Evolutionary conservation across 2,329 filamentous ascomycete species (phyloP).

Genomic region (Plectosphaerella plurivora): DNA sequence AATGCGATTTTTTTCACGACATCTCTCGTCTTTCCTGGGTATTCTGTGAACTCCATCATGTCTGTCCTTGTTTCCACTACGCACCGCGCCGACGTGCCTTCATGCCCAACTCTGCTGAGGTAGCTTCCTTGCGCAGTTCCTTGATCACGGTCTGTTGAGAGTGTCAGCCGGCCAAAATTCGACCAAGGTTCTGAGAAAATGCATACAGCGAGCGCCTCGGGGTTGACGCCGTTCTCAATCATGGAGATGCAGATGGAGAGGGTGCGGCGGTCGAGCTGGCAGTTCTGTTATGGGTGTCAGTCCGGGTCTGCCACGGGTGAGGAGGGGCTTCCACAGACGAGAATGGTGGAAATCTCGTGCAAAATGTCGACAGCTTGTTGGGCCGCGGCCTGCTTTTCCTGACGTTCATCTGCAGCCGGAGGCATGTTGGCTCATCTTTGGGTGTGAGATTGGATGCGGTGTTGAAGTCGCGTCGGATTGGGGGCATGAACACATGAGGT

Average conservation of each 20-base stretch:
- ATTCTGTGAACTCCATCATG: too few species aligned
- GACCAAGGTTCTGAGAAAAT: not conserved
- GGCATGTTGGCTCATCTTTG: conserved; percentile 20
- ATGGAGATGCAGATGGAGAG: conserved; percentile 93
- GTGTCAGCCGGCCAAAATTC: not conserved
- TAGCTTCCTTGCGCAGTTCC: conserved; percentile 53
- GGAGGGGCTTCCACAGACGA: conserved; percentile 53
- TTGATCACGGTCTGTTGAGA: conserved; percentile 50
- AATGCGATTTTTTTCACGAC: too few species aligned
- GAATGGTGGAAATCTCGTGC: conserved; percentile 80
- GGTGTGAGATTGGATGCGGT: conserved; percentile 4
- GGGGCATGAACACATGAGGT: too few species aligned
- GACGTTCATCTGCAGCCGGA: conserved; percentile 41
- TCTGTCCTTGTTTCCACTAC: too few species aligned
- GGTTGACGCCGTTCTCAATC: conserved; percentile 96
- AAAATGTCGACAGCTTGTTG: conserved; percentile 80
- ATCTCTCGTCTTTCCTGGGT: too few species aligned
- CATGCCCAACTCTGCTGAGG: conserved; percentile 25
- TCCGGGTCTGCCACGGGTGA: not conserved
- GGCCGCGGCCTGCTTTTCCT: conserved; percentile 68
- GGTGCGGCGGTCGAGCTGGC: conserved; percentile 83
- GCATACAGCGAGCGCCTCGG: conserved; percentile 86
- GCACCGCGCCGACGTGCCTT: not conserved
- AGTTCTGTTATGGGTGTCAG: conserved; percentile 60
- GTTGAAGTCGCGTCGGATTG: not conserved